Evolutionary conservation across 78 protist species (phyloP).

Genomic region (Dictyostelium discoideum): DNA sequence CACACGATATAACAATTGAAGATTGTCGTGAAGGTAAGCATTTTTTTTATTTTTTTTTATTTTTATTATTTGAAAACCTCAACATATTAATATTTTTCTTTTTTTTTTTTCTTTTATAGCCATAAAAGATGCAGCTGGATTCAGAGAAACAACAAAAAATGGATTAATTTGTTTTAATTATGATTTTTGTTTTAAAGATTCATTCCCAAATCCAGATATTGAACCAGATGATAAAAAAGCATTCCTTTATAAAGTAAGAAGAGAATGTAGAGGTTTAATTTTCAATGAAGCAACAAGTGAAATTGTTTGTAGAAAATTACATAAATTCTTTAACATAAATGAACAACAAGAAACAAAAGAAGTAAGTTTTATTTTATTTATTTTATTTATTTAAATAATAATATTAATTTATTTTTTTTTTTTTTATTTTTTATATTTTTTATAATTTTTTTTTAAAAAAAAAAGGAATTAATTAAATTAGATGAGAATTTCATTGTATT

Average conservation of each 20-base stretch:
- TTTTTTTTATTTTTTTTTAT: background rate
- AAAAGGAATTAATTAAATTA: conserved; percentile 30
- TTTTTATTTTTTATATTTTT: background rate
- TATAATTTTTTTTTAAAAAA: too few relatives aligned
- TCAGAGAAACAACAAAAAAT: conserved; percentile 27
- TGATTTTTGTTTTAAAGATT: conserved; percentile 40
- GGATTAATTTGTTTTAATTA: conserved; percentile 44
- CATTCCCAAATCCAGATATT: conserved; percentile 45
- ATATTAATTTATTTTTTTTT: background rate
- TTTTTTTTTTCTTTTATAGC: background rate
- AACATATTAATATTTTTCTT: background rate
- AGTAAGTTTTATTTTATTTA: background rate
- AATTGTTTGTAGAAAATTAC: conserved; percentile 46
- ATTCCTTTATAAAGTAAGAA: conserved; percentile 51
- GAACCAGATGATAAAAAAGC: conserved; percentile 22
- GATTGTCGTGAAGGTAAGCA: conserved; percentile 37
- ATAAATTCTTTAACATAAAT: conserved; percentile 66
- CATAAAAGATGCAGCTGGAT: conserved; percentile 42
- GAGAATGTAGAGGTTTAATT: conserved; percentile 73
- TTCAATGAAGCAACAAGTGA: conserved; percentile 25
- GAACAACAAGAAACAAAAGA: conserved; percentile 53
- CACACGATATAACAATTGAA: conserved; percentile 55
- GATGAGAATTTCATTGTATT: conserved; percentile 20
- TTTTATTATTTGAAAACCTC: too few relatives aligned
- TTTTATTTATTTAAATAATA: background rate